These are phyloP conservation scores for Klebsormidium nitens DNA, from an alignment of 139 green algal species.

Conservation along the genomic window DNA sequence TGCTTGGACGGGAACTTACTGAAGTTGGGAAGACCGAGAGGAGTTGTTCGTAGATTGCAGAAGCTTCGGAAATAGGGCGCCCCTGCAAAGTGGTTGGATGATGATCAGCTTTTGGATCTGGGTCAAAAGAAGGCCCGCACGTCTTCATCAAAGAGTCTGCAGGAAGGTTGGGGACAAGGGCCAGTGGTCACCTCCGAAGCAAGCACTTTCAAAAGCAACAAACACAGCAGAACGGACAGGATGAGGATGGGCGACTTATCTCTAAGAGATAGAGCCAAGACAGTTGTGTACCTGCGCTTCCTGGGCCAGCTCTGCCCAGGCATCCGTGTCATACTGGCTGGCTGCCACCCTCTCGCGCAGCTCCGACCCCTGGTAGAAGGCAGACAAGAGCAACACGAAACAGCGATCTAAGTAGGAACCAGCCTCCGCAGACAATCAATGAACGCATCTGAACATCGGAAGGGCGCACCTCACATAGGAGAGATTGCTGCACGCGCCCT, in stretches of 20 bases:
- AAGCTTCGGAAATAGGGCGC: background rate
- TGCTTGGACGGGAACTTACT: background rate
- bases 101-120: background rate
- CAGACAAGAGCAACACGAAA: no score
- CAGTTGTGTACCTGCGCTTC: conserved; percentile 8
- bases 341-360: background rate
- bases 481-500: no score
- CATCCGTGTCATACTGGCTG: conserved; percentile 12
- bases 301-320: background rate
- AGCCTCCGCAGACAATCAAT: no score
- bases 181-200: background rate
- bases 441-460: no score
- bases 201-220: background rate
- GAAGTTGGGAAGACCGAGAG: background rate
- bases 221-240: background rate
- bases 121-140: background rate
- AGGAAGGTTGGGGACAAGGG: background rate
- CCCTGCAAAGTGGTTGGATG: background rate
- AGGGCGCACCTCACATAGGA: no score
- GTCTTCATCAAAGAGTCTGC: background rate
- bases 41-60: background rate
- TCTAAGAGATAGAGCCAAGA: background rate
- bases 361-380: background rate
- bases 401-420: no score
- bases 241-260: no score